phyloP scores from a whole-genome alignment of 2,329 filamentous ascomycete species.

The Neospermospora avenae region DNA sequence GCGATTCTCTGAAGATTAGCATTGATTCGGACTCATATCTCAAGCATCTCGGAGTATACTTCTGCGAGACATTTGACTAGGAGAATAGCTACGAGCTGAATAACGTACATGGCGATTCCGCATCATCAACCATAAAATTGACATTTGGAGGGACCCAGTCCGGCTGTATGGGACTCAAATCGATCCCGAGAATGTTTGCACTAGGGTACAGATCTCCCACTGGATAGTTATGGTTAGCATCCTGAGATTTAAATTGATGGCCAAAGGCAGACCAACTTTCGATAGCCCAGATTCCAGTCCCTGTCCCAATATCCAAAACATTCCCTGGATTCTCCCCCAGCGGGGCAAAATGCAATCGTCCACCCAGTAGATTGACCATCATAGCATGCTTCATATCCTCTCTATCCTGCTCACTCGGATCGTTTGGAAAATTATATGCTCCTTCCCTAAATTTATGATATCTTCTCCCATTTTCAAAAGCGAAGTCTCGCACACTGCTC shows the following conservation, averaged over 20 bases:
- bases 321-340: conserved; percentile 46
- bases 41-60: no score
- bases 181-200: conserved; percentile 50
- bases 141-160: conserved; percentile 58
- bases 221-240: conserved; percentile 30
- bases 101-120: conserved; percentile 52
- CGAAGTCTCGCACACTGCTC: conserved; percentile 46
- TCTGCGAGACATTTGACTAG: no score
- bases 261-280: conserved; percentile 39
- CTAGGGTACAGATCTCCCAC: conserved; percentile 49
- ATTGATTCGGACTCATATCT: no score
- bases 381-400: conserved; percentile 48
- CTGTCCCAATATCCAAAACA: conserved; percentile 56
- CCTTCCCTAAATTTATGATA: conserved; percentile 56
- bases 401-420: conserved; percentile 56
- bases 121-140: conserved; percentile 63
- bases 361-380: conserved; percentile 28
- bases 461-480: conserved; percentile 54
- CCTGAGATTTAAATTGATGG: background rate
- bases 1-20: no score
- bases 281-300: conserved; percentile 58
- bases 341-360: conserved; percentile 48
- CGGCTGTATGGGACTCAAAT: conserved; percentile 58
- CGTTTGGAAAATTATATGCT: conserved; percentile 56
- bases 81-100: no score